Percentiles rank a stretch among this genome's conserved stretches.
These are phyloP conservation scores for Groenewaldozyma salmanticensis DNA, from an alignment of 805 yeast species.

Conservation along the genomic window DNA sequence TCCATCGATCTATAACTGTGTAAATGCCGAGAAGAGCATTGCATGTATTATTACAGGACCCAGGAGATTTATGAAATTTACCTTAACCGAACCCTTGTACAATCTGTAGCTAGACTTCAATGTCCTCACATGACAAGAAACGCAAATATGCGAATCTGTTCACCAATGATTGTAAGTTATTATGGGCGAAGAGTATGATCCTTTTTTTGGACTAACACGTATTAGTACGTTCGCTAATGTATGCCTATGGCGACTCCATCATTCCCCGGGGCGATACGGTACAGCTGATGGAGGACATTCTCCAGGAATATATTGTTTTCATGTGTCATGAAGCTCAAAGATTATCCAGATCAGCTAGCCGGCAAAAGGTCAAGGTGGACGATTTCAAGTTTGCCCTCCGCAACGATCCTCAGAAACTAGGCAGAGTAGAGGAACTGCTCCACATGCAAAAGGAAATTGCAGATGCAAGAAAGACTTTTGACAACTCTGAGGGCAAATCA, in stretches of 20 bases:
- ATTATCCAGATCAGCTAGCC: constrained; percentile 40
- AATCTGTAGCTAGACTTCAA: too few relatives aligned
- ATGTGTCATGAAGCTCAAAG: constrained; percentile 48
- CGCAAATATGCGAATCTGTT: constrained; percentile 37
- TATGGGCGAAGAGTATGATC: not conserved
- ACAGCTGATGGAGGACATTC: constrained; percentile 55
- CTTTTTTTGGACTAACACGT: not conserved
- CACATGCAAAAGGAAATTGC: constrained; percentile 49
- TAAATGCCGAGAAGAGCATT: too few relatives aligned
- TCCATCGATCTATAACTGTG: too few relatives aligned
- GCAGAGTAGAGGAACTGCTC: constrained; percentile 58
- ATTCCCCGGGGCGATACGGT: constrained; percentile 59
- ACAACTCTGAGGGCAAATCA: constrained; percentile 45
- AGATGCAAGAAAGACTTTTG: constrained; percentile 59
- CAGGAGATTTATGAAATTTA: too few relatives aligned
- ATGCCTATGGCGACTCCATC: constrained; percentile 66
- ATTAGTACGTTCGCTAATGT: constrained; percentile 43
- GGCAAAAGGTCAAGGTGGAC: constrained; percentile 59
- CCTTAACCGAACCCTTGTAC: too few relatives aligned
- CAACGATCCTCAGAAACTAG: constrained; percentile 55
- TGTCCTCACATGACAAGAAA: constrained; percentile 1
- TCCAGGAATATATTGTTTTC: constrained; percentile 53
- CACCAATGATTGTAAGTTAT: constrained; percentile 31
- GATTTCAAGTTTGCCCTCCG: constrained; percentile 65
- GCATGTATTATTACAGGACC: too few relatives aligned